Percentiles rank a stretch among this genome's conserved stretches.
Conservation (phyloP, 805 yeast genomes). For the Candida xiaguanensis region DNA sequence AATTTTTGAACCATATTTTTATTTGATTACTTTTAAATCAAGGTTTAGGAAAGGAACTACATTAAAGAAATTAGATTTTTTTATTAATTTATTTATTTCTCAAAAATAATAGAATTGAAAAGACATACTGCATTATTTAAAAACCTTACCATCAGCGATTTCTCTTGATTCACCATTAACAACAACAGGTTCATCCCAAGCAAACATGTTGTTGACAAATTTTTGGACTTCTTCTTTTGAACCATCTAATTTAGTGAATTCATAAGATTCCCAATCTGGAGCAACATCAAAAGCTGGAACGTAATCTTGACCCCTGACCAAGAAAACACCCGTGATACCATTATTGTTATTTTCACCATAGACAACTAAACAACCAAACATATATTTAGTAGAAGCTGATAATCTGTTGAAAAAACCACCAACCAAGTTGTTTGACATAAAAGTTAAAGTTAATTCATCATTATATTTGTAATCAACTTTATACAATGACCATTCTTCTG, state of each 20-base stretch:
- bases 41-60: no score
- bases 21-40: no score
- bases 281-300: slow-evolving; percentile 96
- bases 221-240: slow-evolving; percentile 71
- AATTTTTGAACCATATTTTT: no score
- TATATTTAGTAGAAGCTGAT: slow-evolving; percentile 83
- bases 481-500: slow-evolving; percentile 92
- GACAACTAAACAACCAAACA: slow-evolving; percentile 92
- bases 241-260: slow-evolving; percentile 77
- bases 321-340: slow-evolving; percentile 93
- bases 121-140: slow-evolving; percentile 54
- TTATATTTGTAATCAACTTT: slow-evolving; percentile 95
- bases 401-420: slow-evolving; percentile 98
- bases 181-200: slow-evolving; percentile 94
- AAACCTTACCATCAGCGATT: slow-evolving; percentile 96
- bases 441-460: slow-evolving; percentile 93
- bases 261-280: slow-evolving; percentile 98
- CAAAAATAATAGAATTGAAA: neutral
- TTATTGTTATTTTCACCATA: slow-evolving; percentile 98
- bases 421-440: slow-evolving; percentile 96
- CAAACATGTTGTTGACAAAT: slow-evolving; percentile 87
- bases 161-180: slow-evolving; percentile 78
- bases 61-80: no score
- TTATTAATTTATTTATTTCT: neutral
- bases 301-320: slow-evolving; percentile 91